Percentiles rank a stretch among this genome's conserved stretches.
phyloP scores from a whole-genome alignment of 225 moss, liverwort and hornwort genomes.

The Anthoceros angustus region DNA sequence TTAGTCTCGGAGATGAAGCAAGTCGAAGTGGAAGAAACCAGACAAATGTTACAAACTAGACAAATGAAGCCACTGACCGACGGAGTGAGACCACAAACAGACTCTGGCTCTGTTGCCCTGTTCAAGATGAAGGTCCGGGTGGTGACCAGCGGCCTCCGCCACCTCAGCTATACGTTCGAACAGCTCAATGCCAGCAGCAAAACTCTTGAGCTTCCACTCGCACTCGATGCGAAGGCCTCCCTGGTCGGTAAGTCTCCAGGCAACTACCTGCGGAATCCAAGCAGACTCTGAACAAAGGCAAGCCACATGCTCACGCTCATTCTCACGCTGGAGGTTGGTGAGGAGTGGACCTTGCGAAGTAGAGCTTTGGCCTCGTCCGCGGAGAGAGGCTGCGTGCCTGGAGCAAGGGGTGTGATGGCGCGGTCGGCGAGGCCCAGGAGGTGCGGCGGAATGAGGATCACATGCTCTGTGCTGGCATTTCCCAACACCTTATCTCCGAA shows the following conservation, averaged over 20 bases:
- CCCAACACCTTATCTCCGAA: constrained; percentile 26
- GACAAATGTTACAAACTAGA: background rate
- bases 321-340: background rate
- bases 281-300: background rate
- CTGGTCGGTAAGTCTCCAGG: constrained; percentile 54
- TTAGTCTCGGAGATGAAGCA: background rate
- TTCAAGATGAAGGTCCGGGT: constrained; percentile 11
- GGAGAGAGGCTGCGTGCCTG: constrained; percentile 20
- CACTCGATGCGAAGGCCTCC: constrained; percentile 50
- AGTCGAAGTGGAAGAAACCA: background rate
- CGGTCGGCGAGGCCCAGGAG: constrained; percentile 23
- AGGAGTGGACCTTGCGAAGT: constrained; percentile 32
- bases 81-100: constrained; percentile 5
- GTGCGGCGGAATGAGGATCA: constrained; percentile 36
- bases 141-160: constrained; percentile 7
- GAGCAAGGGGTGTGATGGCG: constrained; percentile 17
- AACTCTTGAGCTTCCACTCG: constrained; percentile 65
- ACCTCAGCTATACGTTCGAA: constrained; percentile 8
- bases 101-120: background rate
- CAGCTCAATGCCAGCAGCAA: constrained; percentile 23
- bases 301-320: background rate
- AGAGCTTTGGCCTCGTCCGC: constrained; percentile 32
- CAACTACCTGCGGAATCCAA: constrained; percentile 32
- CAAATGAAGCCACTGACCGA: constrained; percentile 5
- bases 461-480: constrained; percentile 28